These are phyloP conservation scores for Croton laevigatus DNA, from an alignment of 441 rosid species.

Conservation along the genomic window DNA sequence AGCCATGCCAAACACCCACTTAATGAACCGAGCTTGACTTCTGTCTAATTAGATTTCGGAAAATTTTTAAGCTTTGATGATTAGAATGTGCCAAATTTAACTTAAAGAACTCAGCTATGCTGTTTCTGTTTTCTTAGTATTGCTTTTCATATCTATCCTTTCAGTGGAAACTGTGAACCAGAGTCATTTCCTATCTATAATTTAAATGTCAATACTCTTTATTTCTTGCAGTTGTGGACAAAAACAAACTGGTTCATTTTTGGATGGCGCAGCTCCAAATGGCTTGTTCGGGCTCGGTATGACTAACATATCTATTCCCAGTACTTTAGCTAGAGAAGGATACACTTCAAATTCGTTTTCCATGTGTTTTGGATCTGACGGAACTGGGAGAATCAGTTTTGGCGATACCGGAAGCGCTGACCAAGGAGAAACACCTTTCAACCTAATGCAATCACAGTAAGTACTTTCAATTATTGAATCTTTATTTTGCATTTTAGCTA, in stretches of 20 bases:
- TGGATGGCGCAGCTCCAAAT: conserved; percentile 88
- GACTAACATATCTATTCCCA: conserved; percentile 73
- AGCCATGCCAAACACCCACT: too few species aligned
- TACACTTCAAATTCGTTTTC: conserved; percentile 75
- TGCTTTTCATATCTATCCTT: neutral
- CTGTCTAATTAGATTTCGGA: too few species aligned
- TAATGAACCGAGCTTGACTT: too few species aligned
- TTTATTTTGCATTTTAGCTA: neutral
- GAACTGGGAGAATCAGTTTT: conserved; percentile 81
- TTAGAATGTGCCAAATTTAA: too few species aligned
- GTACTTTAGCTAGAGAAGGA: conserved; percentile 72
- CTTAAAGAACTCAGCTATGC: neutral
- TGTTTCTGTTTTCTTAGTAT: neutral
- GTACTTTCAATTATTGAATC: conserved; percentile 22
- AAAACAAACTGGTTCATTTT: conserved; percentile 78
- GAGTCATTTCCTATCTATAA: neutral
- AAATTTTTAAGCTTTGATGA: too few species aligned
- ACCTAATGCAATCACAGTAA: conserved; percentile 56
- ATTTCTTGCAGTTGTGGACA: conserved; percentile 66
- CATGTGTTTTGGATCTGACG: conserved; percentile 79
- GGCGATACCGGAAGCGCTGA: conserved; percentile 82
- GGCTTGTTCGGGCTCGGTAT: conserved; percentile 96
- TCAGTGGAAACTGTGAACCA: neutral
- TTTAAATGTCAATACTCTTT: neutral
- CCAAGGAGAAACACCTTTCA: conserved; percentile 80